Evolutionary conservation across 2,329 filamentous ascomycete species (phyloP), one percentile per base, ranked within the genome.

Genomic region (Rhinocladiella mackenziei): DNA sequence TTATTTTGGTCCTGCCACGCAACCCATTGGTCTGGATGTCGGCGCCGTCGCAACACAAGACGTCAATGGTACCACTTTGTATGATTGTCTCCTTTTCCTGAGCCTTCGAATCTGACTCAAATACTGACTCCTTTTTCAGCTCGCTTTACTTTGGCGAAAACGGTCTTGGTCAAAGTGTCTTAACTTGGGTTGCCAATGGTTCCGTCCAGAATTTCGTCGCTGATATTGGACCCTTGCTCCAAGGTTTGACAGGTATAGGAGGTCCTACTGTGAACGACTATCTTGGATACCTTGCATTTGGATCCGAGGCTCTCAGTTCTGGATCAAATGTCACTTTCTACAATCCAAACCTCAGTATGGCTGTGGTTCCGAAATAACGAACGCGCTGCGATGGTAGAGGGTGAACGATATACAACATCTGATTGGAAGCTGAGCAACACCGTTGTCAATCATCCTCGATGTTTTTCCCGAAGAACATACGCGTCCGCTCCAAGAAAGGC

Each of bases 231-330:
- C 67, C 69, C 0, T 62, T 78, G 3, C 50, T 78, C 26, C 60
- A 65, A 39, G 65, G 53, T 4, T 46, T 66, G 40, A 54, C 60
- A 18, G 58, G 62, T 3, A 40, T 58, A 8, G 48, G 60, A 23
- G 71, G 65, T 50, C 72, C 72, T 7, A 62, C 58, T 0, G 47
- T 58, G 0, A 48, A 58, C 1, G 69, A 74, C 54, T 77, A 75
- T 56, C 57, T 78, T 13, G 75, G 74, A 14, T 73, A 75, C 50
- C 62, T 77, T 53, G 65, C 65, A 33, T 72, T 78, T 50, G 75
- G 75, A 15, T 69, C 70, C 10, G 75, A 78, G 56, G 65, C 73
- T 0, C 73, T 72, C 58, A 69, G 60, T 4, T 62, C 68, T 5
- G 43, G 56, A 17, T 54, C 57, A 3, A 69, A 67, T 28, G 73